Conservation (phyloP, 2,329 filamentous ascomycete species). For the Clonostachys byssicola region DNA sequence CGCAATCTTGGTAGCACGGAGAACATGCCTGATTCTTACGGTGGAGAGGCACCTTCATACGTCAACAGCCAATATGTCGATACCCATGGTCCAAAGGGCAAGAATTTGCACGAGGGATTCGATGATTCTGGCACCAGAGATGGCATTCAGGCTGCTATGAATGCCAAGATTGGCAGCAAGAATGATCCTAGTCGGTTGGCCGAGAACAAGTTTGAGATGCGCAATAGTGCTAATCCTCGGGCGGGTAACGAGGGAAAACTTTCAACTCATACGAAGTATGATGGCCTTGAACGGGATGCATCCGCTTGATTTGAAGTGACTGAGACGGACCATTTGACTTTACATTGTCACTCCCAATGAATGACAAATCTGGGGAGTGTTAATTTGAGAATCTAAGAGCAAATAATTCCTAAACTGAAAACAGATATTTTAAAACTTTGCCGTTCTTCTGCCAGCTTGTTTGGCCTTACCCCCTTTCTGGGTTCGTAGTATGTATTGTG, state of each 20-base stretch:
- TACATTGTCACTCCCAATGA: too few species aligned
- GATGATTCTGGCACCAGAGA: constrained; percentile 24
- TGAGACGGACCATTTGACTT: too few species aligned
- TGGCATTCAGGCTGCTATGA: constrained; percentile 29
- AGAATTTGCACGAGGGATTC: constrained; percentile 33
- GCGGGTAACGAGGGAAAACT: constrained; percentile 17
- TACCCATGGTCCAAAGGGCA: constrained; percentile 31
- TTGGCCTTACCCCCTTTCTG: too few species aligned
- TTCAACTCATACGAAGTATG: constrained; percentile 18
- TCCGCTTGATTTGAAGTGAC: constrained; percentile 10
- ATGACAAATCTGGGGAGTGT: too few species aligned
- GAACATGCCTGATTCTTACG: constrained; percentile 5
- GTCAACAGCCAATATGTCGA: constrained; percentile 24
- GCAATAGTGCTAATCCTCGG: constrained; percentile 11
- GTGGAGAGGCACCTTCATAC: constrained; percentile 29
- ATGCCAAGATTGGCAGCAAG: constrained; percentile 37
- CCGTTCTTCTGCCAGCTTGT: too few species aligned
- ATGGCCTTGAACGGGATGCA: constrained; percentile 18
- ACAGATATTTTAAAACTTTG: too few species aligned
- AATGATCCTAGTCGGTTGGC: constrained; percentile 42
- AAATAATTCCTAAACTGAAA: too few species aligned
- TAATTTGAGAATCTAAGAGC: too few species aligned
- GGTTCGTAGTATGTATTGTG: too few species aligned
- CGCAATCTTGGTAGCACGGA: constrained; percentile 3
- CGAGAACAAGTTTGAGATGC: constrained; percentile 32